A percentile compares a stretch with the other conserved stretches of the same genome.
Evolutionary conservation across 805 yeast species (phyloP).

Genomic region (Citeromyces nyonsensis): DNA sequence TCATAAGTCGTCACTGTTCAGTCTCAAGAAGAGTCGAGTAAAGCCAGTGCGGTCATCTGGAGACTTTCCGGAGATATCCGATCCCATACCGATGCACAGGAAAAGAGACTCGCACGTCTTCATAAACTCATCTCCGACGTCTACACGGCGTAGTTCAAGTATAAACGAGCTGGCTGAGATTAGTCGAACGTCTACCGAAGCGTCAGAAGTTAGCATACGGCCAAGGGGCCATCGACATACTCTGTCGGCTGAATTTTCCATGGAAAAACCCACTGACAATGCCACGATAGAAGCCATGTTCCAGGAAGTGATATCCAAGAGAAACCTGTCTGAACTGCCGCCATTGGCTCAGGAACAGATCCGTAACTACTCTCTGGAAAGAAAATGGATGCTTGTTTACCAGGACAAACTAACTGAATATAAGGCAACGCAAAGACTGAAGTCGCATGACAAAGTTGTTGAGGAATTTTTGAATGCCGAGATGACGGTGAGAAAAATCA

Average conservation of each 20-base stretch:
- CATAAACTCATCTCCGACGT: too few species aligned
- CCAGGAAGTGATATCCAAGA: conserved; percentile 63
- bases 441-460: background rate
- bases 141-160: too few species aligned
- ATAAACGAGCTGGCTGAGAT: too few species aligned
- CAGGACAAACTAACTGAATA: conserved; percentile 75
- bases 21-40: too few species aligned
- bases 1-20: too few species aligned
- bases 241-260: conserved; percentile 32
- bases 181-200: too few species aligned
- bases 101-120: too few species aligned
- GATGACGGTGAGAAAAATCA: conserved; percentile 57
- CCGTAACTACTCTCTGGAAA: conserved; percentile 56
- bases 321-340: conserved; percentile 56
- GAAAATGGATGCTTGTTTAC: conserved; percentile 83
- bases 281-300: conserved; percentile 61
- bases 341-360: conserved; percentile 63
- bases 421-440: conserved; percentile 24
- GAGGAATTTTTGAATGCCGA: conserved; percentile 36
- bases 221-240: conserved; percentile 8
- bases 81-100: too few species aligned
- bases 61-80: too few species aligned
- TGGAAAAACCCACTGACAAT: conserved; percentile 46
- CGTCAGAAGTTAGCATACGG: too few species aligned
- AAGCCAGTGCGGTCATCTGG: too few species aligned